Percentiles rank a stretch among this genome's conserved stretches.
Conservation (phyloP, 176 grass and related monocot species). For the Raddia guianensis region DNA sequence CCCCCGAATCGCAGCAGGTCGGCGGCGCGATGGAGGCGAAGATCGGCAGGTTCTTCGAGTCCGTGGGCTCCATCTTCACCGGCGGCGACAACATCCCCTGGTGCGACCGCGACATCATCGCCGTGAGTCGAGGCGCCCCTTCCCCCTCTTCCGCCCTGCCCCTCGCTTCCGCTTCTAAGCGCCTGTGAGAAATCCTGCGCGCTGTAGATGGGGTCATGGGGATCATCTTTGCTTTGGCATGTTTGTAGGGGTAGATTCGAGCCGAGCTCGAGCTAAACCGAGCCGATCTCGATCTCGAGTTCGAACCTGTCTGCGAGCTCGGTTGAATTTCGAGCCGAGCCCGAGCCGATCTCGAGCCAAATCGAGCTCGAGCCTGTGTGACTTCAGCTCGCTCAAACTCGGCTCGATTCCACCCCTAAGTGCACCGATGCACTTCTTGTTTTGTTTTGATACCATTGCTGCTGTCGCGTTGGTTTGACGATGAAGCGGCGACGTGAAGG, state of each 20-base stretch:
- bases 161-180: background rate
- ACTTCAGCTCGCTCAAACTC: too few species aligned
- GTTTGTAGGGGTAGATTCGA: background rate
- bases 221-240: background rate
- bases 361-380: too few species aligned
- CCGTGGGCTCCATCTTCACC: slow-evolving; percentile 78
- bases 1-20: background rate
- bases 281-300: too few species aligned
- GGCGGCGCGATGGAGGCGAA: slow-evolving; percentile 59
- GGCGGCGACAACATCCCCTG: slow-evolving; percentile 80
- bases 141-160: background rate
- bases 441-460: too few species aligned
- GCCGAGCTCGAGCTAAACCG: too few species aligned
- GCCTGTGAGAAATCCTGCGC: background rate
- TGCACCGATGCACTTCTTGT: too few species aligned
- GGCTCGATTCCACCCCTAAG: too few species aligned
- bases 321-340: too few species aligned
- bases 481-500: too few species aligned
- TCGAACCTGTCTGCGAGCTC: too few species aligned
- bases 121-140: slow-evolving; percentile 20
- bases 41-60: slow-evolving; percentile 80
- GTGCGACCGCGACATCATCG: slow-evolving; percentile 90
- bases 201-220: background rate
- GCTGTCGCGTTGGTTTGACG: too few species aligned
- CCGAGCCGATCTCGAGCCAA: too few species aligned